phyloP scores from a whole-genome alignment of 2,329 filamentous ascomycete genomes.

The Trichoderma endophyticum region DNA sequence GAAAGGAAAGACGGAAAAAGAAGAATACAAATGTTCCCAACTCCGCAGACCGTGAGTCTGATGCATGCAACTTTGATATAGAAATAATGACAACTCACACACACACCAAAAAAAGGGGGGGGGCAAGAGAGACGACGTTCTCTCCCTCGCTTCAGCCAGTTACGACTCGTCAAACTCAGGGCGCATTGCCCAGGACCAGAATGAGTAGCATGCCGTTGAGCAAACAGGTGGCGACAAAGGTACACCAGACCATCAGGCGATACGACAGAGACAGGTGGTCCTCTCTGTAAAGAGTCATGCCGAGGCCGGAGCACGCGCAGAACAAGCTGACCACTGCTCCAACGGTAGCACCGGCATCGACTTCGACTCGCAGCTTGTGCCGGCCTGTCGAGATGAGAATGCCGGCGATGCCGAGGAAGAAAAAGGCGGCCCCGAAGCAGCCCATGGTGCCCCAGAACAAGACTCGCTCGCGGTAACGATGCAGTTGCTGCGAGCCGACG shows the following conservation, averaged over 20 bases:
- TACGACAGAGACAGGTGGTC: constrained; percentile 43
- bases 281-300: constrained; percentile 53
- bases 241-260: constrained; percentile 39
- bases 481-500: constrained; percentile 48
- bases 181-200: constrained; percentile 39
- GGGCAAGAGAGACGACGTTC: background rate
- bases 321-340: constrained; percentile 66
- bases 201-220: constrained; percentile 44
- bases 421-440: constrained; percentile 56
- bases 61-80: constrained; percentile 5
- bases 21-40: background rate
- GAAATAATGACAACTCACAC: background rate
- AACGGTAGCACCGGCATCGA: constrained; percentile 69
- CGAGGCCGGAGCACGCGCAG: constrained; percentile 60
- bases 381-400: constrained; percentile 66
- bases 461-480: constrained; percentile 51
- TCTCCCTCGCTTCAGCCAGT: background rate
- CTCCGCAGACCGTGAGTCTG: constrained; percentile 7
- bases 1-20: background rate
- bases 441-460: constrained; percentile 53
- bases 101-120: too few relatives aligned
- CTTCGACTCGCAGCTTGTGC: constrained; percentile 65
- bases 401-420: constrained; percentile 62
- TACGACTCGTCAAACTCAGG: constrained; percentile 25
- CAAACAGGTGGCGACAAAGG: constrained; percentile 39